Conservation (phyloP, 331 rosid genomes). For the Erythrophleum ivorense region DNA sequence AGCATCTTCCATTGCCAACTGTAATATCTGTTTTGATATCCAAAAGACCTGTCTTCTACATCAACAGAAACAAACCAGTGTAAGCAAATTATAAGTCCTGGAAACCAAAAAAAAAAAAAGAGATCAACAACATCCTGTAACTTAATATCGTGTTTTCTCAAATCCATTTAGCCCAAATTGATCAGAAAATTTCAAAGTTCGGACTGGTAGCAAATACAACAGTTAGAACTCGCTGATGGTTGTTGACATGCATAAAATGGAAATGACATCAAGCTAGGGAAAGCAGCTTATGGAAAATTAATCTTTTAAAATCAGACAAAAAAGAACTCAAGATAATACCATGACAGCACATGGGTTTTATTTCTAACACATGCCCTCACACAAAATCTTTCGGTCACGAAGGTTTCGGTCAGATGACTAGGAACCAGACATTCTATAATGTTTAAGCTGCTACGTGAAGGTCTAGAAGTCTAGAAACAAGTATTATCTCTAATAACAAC, state of each 20-base stretch:
- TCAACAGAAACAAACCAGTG: conserved; percentile 18
- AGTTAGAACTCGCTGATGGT: conserved; percentile 19
- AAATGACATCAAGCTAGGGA: conserved; percentile 6
- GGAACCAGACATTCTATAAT: conserved; percentile 10
- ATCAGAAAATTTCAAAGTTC: conserved; percentile 13
- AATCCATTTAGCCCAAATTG: conserved; percentile 29
- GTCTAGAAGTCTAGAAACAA: not conserved
- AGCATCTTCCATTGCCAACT: conserved; percentile 94
- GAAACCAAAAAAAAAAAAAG: not conserved
- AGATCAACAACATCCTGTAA: conserved; percentile 22
- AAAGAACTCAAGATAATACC: not conserved
- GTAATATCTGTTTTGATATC: conserved; percentile 97
- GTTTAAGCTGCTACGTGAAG: conserved; percentile 13
- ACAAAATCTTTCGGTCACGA: not conserved
- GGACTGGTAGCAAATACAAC: not conserved
- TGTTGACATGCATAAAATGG: conserved; percentile 25
- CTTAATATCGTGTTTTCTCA: conserved; percentile 7
- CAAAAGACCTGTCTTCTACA: conserved; percentile 97
- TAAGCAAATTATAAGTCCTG: conserved; percentile 34
- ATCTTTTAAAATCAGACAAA: not conserved
- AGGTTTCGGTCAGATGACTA: conserved; percentile 10
- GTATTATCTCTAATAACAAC: conserved; percentile 11
- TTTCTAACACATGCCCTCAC: not conserved
- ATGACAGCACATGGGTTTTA: not conserved
- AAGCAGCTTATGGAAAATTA: conserved; percentile 29